These are phyloP conservation scores for Yamadazyma diospyri DNA, from an alignment of 1,139 yeast species.

Conservation along the genomic window DNA sequence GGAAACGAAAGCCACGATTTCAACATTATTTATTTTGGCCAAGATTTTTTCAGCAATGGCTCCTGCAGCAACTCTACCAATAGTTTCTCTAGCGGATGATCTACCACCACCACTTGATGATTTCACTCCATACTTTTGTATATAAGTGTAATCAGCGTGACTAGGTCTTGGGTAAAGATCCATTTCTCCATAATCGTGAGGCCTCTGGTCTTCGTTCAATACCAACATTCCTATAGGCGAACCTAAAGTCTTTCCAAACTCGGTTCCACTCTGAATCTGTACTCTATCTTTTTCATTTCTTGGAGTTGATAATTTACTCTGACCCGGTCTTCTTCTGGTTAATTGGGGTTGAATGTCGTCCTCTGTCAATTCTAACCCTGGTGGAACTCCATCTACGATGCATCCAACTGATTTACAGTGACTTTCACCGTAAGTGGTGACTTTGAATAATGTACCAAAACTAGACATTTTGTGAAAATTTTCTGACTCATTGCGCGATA, in stretches of 20 bases:
- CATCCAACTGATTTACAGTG: slow-evolving; percentile 99
- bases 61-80: slow-evolving; percentile 98
- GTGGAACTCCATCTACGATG: slow-evolving; percentile 97
- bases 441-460: slow-evolving; percentile 49
- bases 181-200: slow-evolving; percentile 91
- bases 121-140: slow-evolving; percentile 85
- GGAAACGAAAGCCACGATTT: slow-evolving; percentile 93
- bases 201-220: slow-evolving; percentile 92
- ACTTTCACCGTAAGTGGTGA: slow-evolving; percentile 96
- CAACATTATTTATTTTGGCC: slow-evolving; percentile 72
- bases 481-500: slow-evolving; percentile 4
- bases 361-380: slow-evolving; percentile 82
- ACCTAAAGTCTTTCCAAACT: slow-evolving; percentile 85
- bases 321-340: slow-evolving; percentile 97
- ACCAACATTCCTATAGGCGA: slow-evolving; percentile 96
- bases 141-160: slow-evolving; percentile 95
- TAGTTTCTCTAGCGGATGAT: slow-evolving; percentile 95
- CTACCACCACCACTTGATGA: slow-evolving; percentile 98
- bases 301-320: slow-evolving; percentile 87
- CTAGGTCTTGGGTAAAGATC: slow-evolving; percentile 96
- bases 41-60: slow-evolving; percentile 95
- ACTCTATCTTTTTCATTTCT: slow-evolving; percentile 93
- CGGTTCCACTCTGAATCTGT: slow-evolving; percentile 92
- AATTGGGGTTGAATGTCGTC: slow-evolving; percentile 92
- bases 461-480: slow-evolving; percentile 31